Percentiles rank a stretch among this genome's conserved stretches.
phyloP scores from a whole-genome alignment of 768 basidiomycete genomes.

The Daedalea quercina region DNA sequence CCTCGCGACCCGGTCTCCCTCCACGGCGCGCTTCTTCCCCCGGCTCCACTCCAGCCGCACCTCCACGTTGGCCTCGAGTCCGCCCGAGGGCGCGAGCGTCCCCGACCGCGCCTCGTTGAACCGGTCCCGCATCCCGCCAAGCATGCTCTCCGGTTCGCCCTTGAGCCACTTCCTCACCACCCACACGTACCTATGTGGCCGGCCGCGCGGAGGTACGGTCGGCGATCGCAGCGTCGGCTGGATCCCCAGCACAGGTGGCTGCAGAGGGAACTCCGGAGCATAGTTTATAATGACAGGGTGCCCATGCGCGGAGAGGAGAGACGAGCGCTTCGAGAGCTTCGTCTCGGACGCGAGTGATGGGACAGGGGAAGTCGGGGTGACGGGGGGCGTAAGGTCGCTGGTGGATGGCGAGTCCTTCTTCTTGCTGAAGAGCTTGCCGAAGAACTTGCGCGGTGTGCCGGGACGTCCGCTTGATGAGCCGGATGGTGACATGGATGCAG shows the following conservation, averaged over 20 bases:
- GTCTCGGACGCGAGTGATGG: constrained; percentile 2
- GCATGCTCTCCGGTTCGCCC: constrained; percentile 36
- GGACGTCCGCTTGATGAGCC: constrained; percentile 19
- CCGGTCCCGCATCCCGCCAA: constrained; percentile 39
- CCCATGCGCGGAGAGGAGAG: constrained; percentile 7
- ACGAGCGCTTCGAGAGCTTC: constrained; percentile 4
- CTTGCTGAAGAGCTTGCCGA: constrained; percentile 67
- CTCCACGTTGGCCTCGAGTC: constrained; percentile 39
- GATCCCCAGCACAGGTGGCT: constrained; percentile 56
- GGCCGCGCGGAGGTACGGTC: constrained; percentile 27
- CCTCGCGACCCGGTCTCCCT: constrained; percentile 21
- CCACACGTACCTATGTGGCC: constrained; percentile 62
- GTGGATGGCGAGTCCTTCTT: constrained; percentile 1
- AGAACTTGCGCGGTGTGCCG: constrained; percentile 44
- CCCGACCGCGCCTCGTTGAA: constrained; percentile 23
- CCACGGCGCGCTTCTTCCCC: constrained; percentile 25
- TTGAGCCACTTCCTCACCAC: constrained; percentile 73
- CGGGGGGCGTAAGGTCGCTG: neutral
- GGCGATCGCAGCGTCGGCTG: constrained; percentile 58
- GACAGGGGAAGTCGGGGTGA: neutral
- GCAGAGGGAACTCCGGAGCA: constrained; percentile 12
- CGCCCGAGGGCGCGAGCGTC: neutral
- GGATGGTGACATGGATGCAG: constrained; percentile 17
- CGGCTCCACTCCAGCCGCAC: constrained; percentile 79
- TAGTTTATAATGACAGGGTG: constrained; percentile 3